Base-by-base conservation (phyloP, 1,284 basidiomycete genomes). In the Ceratobasidium sp. region DNA sequence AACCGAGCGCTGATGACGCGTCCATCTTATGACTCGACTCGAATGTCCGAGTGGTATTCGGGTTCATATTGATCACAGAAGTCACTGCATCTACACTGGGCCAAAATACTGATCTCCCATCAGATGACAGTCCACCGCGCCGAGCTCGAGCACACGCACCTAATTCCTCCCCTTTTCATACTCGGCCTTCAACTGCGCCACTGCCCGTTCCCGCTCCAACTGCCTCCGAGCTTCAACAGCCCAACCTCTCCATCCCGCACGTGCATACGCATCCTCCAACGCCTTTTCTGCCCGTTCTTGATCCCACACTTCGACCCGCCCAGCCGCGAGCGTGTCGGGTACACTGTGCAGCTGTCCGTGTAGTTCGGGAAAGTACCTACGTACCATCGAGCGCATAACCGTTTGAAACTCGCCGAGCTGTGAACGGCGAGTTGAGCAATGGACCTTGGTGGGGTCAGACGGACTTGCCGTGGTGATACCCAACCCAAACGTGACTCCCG, bases 401-500 rank as follows among this genome's bases (percentile, higher is more conserved):
- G 58, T 45, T 22, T 62, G 58, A 34, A 62, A 62, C 35, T 62
- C 29, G 8, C 58, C 58, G 5, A 62, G 31, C 58, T 62, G 56
- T 31, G 8, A 13, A n/a, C n/a, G 40, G 7, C 3, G 25, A 17
- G 15, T 35, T n/a, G 25, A 25, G 12, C 6, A 45, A 49, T 49
- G 6, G 20, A 25, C 7, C 7, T 12, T 22, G 20, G 20, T 49
- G 6, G 7, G 20, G 45, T 40, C 34, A 25, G 31, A 35, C 25
- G n/a, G 25, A 62, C 58, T 29, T 20, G 50, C 58, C 5, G 58
- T 62, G 22, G 58, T 62, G 12, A 62, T 62, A 3, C 58, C 58
- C 15, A 62, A 29, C 12, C 58, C 58, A n/a, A 62, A n/a, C 12
- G 32, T 38, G 25, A 62, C 10, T 22, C 43, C 58, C 31, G 20